Evolutionary conservation across 1,284 basidiomycete species (phyloP).

Genomic region (Takashimella tepidaria): DNA sequence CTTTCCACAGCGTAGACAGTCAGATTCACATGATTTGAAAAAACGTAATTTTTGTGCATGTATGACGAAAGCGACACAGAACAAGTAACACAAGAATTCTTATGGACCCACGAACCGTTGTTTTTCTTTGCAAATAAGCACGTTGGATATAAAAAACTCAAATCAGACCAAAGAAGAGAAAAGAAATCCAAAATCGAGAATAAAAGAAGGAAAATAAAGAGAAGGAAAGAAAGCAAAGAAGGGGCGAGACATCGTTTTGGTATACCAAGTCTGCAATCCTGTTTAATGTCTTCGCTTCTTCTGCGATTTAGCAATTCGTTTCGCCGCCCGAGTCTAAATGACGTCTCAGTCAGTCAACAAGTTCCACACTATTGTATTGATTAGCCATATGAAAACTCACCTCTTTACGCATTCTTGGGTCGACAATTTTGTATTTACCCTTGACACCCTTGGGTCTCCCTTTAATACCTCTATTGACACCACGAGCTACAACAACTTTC

Average conservation of each 20-base stretch:
- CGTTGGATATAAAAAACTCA: too few species aligned
- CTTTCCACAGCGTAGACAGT: too few species aligned
- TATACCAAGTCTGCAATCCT: not conserved
- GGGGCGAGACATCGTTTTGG: not conserved
- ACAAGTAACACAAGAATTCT: too few species aligned
- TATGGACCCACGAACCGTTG: too few species aligned
- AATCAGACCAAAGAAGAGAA: too few species aligned
- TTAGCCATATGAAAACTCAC: constrained; percentile 10
- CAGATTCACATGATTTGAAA: too few species aligned
- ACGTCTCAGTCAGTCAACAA: constrained; percentile 1
- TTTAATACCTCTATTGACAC: constrained; percentile 80
- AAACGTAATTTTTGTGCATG: too few species aligned
- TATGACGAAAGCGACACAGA: too few species aligned
- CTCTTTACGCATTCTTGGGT: constrained; percentile 52
- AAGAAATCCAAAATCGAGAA: too few species aligned
- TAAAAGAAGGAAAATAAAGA: not conserved
- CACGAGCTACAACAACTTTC: constrained; percentile 89
- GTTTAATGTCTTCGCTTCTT: constrained; percentile 29
- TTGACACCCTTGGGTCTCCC: constrained; percentile 95
- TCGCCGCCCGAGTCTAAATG: constrained; percentile 37
- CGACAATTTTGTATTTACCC: constrained; percentile 88
- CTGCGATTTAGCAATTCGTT: constrained; percentile 38
- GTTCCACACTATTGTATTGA: not conserved
- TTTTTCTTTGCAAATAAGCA: too few species aligned
- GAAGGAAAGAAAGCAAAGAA: not conserved